Evolutionary conservation across 163 green algal genomes (phyloP).

Genomic region (Volvox carteri): DNA sequence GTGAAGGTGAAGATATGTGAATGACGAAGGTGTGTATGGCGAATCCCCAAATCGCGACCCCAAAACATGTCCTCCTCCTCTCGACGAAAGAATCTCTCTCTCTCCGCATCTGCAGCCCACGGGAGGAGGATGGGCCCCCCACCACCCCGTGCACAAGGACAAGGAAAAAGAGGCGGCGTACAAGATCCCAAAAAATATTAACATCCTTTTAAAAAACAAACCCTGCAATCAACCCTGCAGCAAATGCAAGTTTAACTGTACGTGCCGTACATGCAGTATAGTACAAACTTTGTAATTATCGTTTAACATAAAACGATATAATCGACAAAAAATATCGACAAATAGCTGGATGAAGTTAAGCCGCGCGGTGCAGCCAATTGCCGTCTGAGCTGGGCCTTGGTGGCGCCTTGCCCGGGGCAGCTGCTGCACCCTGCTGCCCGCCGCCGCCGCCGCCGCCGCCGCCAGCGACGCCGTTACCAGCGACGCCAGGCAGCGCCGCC

Average conservation of each 20-base stretch:
- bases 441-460: too few species aligned
- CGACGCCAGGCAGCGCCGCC: slow-evolving; percentile 19
- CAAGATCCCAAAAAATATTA: neutral
- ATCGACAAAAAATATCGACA: neutral
- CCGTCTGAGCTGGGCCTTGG: neutral
- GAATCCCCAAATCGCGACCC: too few species aligned
- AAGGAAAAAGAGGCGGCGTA: too few species aligned
- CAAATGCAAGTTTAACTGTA: neutral
- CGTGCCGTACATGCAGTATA: neutral
- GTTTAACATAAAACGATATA: neutral
- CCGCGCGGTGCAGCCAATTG: neutral
- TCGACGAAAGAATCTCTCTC: too few species aligned
- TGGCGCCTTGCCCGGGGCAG: neutral
- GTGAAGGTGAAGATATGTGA: too few species aligned
- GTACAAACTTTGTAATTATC: neutral
- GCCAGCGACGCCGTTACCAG: neutral
- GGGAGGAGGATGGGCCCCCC: too few species aligned
- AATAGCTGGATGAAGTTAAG: neutral
- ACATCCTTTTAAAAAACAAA: neutral
- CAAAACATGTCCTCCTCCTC: too few species aligned
- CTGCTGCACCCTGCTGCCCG: too few species aligned
- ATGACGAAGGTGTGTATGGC: too few species aligned
- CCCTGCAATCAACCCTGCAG: neutral
- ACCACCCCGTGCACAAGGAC: too few species aligned
- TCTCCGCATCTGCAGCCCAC: too few species aligned